Conservation (phyloP, 2,329 filamentous ascomycete species). For the Aspergillus pseudotamarii region DNA sequence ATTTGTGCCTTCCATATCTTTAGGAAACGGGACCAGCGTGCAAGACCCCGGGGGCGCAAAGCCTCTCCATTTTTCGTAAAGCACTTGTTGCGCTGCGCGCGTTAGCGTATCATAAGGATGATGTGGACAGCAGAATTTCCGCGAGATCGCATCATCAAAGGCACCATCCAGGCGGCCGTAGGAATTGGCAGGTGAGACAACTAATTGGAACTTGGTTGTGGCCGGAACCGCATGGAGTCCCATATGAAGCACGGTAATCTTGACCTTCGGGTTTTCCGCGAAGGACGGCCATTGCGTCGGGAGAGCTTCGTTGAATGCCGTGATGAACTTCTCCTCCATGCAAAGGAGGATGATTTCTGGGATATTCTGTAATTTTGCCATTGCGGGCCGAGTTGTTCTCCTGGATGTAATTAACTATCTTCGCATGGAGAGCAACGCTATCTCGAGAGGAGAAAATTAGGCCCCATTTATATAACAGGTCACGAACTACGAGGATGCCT, state of each 20-base stretch:
- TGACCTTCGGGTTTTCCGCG: slow-evolving; percentile 37
- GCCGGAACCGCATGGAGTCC: slow-evolving; percentile 43
- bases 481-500: neutral
- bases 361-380: slow-evolving; percentile 30
- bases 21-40: slow-evolving; percentile 51
- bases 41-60: slow-evolving; percentile 57
- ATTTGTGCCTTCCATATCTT: slow-evolving; percentile 41
- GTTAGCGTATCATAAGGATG: slow-evolving; percentile 54
- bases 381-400: slow-evolving; percentile 8
- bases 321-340: slow-evolving; percentile 41
- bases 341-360: slow-evolving; percentile 49
- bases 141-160: slow-evolving; percentile 59
- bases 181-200: slow-evolving; percentile 60
- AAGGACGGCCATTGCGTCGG: slow-evolving; percentile 33
- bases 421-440: neutral
- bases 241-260: slow-evolving; percentile 37
- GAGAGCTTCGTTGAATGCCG: slow-evolving; percentile 46
- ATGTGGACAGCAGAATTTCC: slow-evolving; percentile 47
- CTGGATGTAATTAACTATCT: neutral
- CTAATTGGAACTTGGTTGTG: slow-evolving; percentile 47
- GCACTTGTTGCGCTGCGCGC: slow-evolving; percentile 43
- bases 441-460: neutral
- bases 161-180: slow-evolving; percentile 58
- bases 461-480: neutral
- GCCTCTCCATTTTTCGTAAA: slow-evolving; percentile 54